phyloP scores from a whole-genome alignment of 164 flowering plant genomes.

The Umbellularia californica region DNA sequence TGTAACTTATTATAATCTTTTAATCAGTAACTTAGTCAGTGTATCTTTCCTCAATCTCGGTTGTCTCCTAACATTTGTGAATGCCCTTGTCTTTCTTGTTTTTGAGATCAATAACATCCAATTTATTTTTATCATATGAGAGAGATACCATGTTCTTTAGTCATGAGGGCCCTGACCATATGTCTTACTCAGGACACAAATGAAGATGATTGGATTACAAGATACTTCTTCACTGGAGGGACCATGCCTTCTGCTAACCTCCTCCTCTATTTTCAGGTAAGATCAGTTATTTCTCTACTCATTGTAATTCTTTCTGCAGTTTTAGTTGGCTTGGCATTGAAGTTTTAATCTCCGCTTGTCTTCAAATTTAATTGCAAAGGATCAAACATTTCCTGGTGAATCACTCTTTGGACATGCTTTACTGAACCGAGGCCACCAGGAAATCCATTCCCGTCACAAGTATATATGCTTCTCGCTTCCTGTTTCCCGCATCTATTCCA shows the following conservation, averaged over 20 bases:
- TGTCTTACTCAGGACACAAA: constrained; percentile 41
- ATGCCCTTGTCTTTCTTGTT: background rate
- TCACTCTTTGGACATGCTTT: too few relatives aligned
- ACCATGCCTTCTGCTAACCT: constrained; percentile 91
- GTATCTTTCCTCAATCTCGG: background rate
- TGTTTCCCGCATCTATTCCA: too few relatives aligned
- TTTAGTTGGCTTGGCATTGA: background rate
- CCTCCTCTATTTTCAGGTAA: constrained; percentile 83
- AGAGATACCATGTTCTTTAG: background rate
- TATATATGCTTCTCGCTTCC: too few relatives aligned
- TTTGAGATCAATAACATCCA: background rate
- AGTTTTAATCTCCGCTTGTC: background rate
- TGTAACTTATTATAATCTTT: too few relatives aligned
- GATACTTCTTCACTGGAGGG: constrained; percentile 85
- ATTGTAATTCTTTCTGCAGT: background rate
- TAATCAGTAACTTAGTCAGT: background rate
- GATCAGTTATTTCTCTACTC: background rate
- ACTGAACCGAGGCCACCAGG: too few relatives aligned
- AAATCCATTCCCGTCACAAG: too few relatives aligned
- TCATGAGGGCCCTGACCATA: background rate
- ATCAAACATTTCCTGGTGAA: too few relatives aligned
- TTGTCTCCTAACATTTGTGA: background rate
- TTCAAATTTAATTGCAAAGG: too few relatives aligned
- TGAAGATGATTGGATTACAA: constrained; percentile 92
- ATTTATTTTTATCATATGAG: background rate